phyloP scores from a whole-genome alignment of 2,329 filamentous ascomycete genomes.

The Dendrostoma leiphaemia region DNA sequence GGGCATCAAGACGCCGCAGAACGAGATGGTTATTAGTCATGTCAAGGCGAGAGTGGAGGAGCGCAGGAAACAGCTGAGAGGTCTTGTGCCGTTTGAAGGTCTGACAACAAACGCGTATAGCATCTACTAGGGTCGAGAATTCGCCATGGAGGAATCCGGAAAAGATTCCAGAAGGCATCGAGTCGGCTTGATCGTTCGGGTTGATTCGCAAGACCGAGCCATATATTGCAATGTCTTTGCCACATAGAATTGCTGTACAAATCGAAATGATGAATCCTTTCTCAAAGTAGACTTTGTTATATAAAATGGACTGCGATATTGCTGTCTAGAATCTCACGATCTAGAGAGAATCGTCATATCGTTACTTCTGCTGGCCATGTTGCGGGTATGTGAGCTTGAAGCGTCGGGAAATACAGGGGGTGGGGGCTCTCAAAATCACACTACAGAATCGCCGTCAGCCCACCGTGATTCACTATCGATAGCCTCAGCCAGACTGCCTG shows the following conservation, averaged over 20 bases:
- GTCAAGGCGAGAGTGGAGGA: slow-evolving; percentile 59
- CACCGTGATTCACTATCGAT: no score
- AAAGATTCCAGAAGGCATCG: neutral
- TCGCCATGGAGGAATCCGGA: neutral
- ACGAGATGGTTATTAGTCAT: slow-evolving; percentile 69
- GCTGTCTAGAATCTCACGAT: no score
- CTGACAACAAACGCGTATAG: neutral
- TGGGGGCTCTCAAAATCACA: no score
- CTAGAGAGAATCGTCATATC: no score
- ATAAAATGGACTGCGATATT: no score
- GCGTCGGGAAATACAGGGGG: no score
- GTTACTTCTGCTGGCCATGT: no score
- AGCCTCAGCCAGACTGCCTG: neutral
- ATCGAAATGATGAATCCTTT: neutral
- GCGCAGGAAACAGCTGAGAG: slow-evolving; percentile 13
- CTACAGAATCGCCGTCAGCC: no score
- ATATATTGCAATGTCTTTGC: neutral
- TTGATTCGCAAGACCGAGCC: neutral
- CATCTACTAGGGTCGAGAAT: no score
- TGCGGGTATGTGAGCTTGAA: no score
- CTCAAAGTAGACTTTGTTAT: no score
- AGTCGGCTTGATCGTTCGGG: neutral
- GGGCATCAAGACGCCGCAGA: slow-evolving; percentile 69
- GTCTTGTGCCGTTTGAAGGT: slow-evolving; percentile 9
- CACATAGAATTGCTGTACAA: neutral